A percentile compares a stretch with the other conserved stretches of the same genome.
Evolutionary conservation across 1,284 basidiomycete species (phyloP).

Genomic region (Moesziomyces antarcticus): DNA sequence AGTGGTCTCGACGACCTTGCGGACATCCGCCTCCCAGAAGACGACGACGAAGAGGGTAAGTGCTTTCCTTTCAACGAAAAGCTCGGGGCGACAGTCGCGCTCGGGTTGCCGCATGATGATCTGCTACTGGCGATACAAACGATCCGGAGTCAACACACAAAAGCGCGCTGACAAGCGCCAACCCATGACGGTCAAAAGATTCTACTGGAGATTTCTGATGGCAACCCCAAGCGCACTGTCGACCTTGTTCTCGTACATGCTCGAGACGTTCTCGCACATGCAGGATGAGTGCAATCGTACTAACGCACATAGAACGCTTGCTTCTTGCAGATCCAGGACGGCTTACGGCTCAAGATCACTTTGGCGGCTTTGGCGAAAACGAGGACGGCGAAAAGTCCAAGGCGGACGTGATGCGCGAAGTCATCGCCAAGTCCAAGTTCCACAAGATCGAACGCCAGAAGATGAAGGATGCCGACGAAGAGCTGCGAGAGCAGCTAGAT

Average conservation of each 20-base stretch:
- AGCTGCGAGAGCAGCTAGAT: slow-evolving; percentile 87
- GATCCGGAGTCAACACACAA: slow-evolving; percentile 51
- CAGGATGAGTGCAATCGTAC: not conserved
- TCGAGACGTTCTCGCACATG: not conserved
- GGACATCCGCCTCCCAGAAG: slow-evolving; percentile 70
- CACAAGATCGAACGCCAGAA: slow-evolving; percentile 84
- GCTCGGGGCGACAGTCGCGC: not conserved
- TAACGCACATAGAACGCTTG: slow-evolving; percentile 10
- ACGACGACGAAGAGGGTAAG: slow-evolving; percentile 60
- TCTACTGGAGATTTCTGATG: slow-evolving; percentile 68
- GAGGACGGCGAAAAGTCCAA: slow-evolving; percentile 73
- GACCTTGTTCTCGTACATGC: not conserved
- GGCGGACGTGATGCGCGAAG: slow-evolving; percentile 96
- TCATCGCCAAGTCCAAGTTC: slow-evolving; percentile 93
- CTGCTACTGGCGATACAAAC: slow-evolving; percentile 55
- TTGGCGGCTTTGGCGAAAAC: slow-evolving; percentile 82
- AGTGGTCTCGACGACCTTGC: slow-evolving; percentile 89
- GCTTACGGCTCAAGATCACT: slow-evolving; percentile 72
- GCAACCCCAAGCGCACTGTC: slow-evolving; percentile 2
- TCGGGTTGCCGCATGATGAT: slow-evolving; percentile 44
- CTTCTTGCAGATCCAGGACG: slow-evolving; percentile 27
- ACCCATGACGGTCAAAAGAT: slow-evolving; percentile 59
- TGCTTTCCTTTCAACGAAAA: not conserved
- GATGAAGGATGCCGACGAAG: slow-evolving; percentile 85
- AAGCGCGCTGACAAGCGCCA: slow-evolving; percentile 53